Evolutionary conservation across 1,139 yeast species (phyloP).

Genomic region (Saccharomyces hybrid): DNA sequence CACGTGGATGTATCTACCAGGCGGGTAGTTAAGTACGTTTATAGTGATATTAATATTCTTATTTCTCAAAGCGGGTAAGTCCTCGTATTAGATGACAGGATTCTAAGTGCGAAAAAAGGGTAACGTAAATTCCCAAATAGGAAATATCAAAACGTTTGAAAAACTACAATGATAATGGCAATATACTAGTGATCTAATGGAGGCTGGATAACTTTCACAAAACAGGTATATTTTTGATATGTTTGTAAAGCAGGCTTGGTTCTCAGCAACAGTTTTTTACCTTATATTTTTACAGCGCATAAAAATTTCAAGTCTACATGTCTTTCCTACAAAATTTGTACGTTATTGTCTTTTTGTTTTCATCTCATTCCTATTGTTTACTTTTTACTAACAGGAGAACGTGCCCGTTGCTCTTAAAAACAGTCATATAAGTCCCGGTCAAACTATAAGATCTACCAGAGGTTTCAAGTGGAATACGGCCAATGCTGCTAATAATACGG

Average conservation of each 20-base stretch:
- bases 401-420: conserved; percentile 2
- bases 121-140: too few species aligned
- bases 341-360: conserved; percentile 6
- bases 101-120: neutral
- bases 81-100: neutral
- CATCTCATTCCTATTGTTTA: neutral
- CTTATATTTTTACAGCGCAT: neutral
- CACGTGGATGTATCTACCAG: neutral
- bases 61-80: neutral
- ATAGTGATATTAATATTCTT: neutral
- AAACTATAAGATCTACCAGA: conserved; percentile 33
- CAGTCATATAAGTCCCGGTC: conserved; percentile 31
- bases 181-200: too few species aligned
- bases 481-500: conserved; percentile 1
- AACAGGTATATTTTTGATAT: neutral
- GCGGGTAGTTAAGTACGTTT: neutral
- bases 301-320: conserved; percentile 11
- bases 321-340: conserved; percentile 30
- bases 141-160: too few species aligned
- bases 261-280: neutral
- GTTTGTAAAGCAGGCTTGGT: neutral
- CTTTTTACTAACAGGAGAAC: conserved; percentile 2
- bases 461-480: conserved; percentile 34
- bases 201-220: neutral
- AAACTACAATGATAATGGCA: too few species aligned